Conservation (phyloP, 768 basidiomycete genomes). For the Lepiota brunneoincarnata region DNA sequence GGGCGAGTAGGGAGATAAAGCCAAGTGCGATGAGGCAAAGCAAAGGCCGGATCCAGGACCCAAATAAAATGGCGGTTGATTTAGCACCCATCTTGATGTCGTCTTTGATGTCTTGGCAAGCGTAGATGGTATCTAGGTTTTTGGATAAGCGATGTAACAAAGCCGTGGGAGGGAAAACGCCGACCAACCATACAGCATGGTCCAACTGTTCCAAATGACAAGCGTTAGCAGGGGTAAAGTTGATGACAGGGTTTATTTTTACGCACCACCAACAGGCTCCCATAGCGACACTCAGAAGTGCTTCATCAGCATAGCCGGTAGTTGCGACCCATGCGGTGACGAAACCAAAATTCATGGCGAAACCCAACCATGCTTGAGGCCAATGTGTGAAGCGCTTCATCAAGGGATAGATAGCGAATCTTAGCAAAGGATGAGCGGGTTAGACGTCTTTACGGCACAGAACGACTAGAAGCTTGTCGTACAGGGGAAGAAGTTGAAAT, state of each 20-base stretch:
- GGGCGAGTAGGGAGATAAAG: slow-evolving; percentile 51
- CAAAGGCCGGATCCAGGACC: slow-evolving; percentile 53
- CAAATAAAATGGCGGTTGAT: slow-evolving; percentile 75
- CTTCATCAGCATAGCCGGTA: slow-evolving; percentile 27
- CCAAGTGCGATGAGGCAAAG: slow-evolving; percentile 47
- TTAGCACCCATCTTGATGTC: slow-evolving; percentile 71
- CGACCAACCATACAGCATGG: slow-evolving; percentile 42
- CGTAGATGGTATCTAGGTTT: slow-evolving; percentile 62
- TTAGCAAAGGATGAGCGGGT: slow-evolving; percentile 14
- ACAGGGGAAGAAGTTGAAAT: slow-evolving; percentile 47
- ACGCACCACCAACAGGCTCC: slow-evolving; percentile 46
- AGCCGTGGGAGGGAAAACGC: not conserved
- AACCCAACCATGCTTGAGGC: slow-evolving; percentile 62
- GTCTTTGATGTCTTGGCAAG: slow-evolving; percentile 75
- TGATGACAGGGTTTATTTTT: not conserved
- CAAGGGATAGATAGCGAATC: slow-evolving; percentile 47
- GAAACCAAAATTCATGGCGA: slow-evolving; percentile 57
- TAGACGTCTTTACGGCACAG: not conserved
- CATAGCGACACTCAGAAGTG: slow-evolving; percentile 33
- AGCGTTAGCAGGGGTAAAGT: not conserved
- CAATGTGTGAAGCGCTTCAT: slow-evolving; percentile 56
- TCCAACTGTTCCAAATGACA: slow-evolving; percentile 34
- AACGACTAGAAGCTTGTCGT: slow-evolving; percentile 15
- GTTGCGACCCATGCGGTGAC: slow-evolving; percentile 46
- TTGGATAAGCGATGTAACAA: not conserved